These are phyloP conservation scores for Fusarium redolens DNA, from an alignment of 2,329 filamentous ascomycete species.

Conservation along the genomic window DNA sequence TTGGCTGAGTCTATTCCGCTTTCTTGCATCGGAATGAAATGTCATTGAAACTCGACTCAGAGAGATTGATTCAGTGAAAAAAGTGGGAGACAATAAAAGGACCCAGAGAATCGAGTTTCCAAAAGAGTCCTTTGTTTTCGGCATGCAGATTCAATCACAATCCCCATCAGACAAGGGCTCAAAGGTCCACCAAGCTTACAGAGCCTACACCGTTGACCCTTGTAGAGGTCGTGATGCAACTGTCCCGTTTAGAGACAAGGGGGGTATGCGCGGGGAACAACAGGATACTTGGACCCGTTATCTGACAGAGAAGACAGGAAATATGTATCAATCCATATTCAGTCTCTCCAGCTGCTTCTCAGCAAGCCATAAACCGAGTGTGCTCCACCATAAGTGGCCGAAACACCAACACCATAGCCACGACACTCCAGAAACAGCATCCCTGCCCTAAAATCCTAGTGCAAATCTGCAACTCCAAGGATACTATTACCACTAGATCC, in stretches of 20 bases:
- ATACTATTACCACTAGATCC: conserved; percentile 18
- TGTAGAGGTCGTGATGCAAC: conserved; percentile 11
- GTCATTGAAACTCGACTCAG: not conserved
- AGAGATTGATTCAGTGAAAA: not conserved
- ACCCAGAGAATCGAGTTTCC: not conserved
- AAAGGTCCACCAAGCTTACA: not conserved
- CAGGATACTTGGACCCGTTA: not conserved
- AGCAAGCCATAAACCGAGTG: not conserved
- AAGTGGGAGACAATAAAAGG: not conserved
- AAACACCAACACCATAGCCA: not conserved
- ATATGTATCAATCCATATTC: not conserved
- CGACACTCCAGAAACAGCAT: conserved; percentile 2
- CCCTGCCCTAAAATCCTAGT: conserved; percentile 7
- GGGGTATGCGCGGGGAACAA: not conserved
- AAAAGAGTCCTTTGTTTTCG: not conserved
- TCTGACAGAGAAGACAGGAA: not conserved
- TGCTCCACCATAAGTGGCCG: not conserved
- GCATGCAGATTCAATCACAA: conserved; percentile 1
- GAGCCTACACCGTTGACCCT: conserved; percentile 16
- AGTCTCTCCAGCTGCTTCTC: conserved; percentile 10
- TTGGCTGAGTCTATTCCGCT: not conserved
- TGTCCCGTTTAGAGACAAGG: conserved; percentile 4
- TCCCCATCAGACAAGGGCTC: not conserved
- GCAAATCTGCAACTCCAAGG: conserved; percentile 31
- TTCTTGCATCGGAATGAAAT: conserved; percentile 3